Conservation (phyloP, 179 eudicot species). For the Pouteria campechiana region DNA sequence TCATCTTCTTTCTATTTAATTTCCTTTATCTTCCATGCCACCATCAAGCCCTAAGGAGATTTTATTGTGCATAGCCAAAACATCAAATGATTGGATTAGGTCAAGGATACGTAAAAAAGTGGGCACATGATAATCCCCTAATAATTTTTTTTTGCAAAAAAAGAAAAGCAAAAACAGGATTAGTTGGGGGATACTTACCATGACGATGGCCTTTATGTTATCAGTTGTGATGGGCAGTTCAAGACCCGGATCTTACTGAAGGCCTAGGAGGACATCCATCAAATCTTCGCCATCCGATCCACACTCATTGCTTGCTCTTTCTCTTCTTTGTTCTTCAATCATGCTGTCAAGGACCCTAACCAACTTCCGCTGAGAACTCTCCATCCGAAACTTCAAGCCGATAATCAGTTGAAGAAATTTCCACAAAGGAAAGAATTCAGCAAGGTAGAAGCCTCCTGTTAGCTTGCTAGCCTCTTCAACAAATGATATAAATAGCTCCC, state of each 20-base stretch:
- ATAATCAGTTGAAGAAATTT: conserved; percentile 25
- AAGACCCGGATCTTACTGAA: conserved; percentile 7
- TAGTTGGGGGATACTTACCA: conserved; percentile 12
- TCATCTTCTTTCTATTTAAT: too few relatives aligned
- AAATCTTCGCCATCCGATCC: too few relatives aligned
- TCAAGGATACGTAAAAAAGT: neutral
- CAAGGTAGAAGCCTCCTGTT: conserved; percentile 37
- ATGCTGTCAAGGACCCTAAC: conserved; percentile 18
- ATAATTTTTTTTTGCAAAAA: too few relatives aligned
- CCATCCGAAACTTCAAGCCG: conserved; percentile 23
- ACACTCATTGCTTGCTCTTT: too few relatives aligned
- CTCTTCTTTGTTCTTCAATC: conserved; percentile 12
- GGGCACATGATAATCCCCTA: too few relatives aligned
- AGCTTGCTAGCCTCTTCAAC: conserved; percentile 31
- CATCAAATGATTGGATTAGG: neutral
- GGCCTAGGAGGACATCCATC: conserved; percentile 25
- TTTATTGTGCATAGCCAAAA: too few relatives aligned
- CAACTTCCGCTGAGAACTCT: conserved; percentile 17
- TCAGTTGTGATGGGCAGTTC: conserved; percentile 21
- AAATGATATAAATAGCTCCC: too few relatives aligned
- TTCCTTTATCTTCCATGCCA: too few relatives aligned
- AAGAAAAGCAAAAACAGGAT: too few relatives aligned
- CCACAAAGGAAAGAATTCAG: conserved; percentile 30
- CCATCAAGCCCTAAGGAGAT: conserved; percentile 55
- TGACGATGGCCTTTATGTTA: conserved; percentile 34